These are phyloP conservation scores for Oryza officinalis DNA, from an alignment of 176 grass and related monocot genomes.

Conservation along the genomic window DNA sequence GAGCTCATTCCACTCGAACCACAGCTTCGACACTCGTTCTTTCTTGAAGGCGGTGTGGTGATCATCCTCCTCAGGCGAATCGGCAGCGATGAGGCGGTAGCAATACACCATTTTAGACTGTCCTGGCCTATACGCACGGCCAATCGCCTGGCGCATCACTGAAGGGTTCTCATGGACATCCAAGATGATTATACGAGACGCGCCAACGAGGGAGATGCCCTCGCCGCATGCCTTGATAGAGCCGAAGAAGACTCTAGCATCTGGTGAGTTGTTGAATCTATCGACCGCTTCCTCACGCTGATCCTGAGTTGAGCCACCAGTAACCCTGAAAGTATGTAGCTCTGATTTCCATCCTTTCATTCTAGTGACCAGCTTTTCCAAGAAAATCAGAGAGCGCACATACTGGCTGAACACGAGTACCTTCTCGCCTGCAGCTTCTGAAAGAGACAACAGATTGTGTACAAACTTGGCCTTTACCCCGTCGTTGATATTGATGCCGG, in stretches of 20 bases:
- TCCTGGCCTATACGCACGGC: constrained; percentile 72
- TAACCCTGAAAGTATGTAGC: constrained; percentile 56
- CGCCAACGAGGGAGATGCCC: constrained; percentile 78
- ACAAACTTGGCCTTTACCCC: constrained; percentile 71
- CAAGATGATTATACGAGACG: constrained; percentile 72
- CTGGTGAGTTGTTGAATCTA: constrained; percentile 65
- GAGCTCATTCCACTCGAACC: constrained; percentile 76
- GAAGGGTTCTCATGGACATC: constrained; percentile 87
- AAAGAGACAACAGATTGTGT: constrained; percentile 58
- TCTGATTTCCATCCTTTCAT: constrained; percentile 64
- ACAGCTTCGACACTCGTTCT: constrained; percentile 70
- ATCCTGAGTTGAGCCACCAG: constrained; percentile 45
- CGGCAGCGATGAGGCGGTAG: constrained; percentile 63
- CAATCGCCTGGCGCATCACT: constrained; percentile 74
- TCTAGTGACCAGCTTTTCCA: constrained; percentile 58
- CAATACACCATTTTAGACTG: constrained; percentile 65
- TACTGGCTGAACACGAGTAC: constrained; percentile 81
- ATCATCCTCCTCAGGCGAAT: constrained; percentile 68
- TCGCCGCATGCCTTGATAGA: constrained; percentile 88
- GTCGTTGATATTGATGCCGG: constrained; percentile 43
- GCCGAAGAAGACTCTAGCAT: constrained; percentile 80
- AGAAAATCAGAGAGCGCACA: constrained; percentile 56
- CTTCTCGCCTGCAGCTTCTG: constrained; percentile 66
- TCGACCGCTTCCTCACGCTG: constrained; percentile 60
- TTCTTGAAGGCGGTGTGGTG: constrained; percentile 64